phyloP scores from a whole-genome alignment of 2,329 filamentous ascomycete genomes.

The Colletotrichum higginsianum region DNA sequence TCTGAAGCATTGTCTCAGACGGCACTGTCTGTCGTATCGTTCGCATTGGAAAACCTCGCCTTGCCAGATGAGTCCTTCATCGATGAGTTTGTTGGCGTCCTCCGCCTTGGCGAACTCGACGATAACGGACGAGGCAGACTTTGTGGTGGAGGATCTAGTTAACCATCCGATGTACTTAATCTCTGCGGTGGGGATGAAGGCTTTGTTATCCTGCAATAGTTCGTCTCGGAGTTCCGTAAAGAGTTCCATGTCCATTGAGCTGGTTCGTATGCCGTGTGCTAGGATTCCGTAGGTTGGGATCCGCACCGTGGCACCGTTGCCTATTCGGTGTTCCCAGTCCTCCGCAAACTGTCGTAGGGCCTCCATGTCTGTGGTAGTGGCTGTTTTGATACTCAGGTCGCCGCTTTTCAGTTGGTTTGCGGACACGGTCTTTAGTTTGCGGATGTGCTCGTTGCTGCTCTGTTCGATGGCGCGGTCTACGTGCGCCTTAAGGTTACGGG shows the following conservation, averaged over 20 bases:
- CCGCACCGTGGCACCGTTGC: slow-evolving; percentile 3
- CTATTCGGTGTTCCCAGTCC: slow-evolving; percentile 16
- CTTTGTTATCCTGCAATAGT: slow-evolving; percentile 8
- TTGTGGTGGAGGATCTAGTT: slow-evolving; percentile 2
- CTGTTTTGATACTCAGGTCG: slow-evolving; percentile 18
- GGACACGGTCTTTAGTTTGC: slow-evolving; percentile 9
- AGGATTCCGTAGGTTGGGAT: slow-evolving; percentile 9
- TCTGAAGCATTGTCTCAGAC: slow-evolving; percentile 37
- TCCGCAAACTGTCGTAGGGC: slow-evolving; percentile 2
- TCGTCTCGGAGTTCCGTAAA: not conserved
- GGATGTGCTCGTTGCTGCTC: slow-evolving; percentile 22
- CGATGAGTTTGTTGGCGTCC: slow-evolving; percentile 17
- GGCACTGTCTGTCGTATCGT: slow-evolving; percentile 23
- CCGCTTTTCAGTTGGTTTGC: slow-evolving; percentile 15
- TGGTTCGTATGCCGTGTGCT: slow-evolving; percentile 17
- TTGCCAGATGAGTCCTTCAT: slow-evolving; percentile 22
- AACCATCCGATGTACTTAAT: slow-evolving; percentile 19
- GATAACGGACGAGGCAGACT: not conserved
- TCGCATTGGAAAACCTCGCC: slow-evolving; percentile 25
- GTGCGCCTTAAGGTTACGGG: not conserved
- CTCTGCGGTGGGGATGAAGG: slow-evolving; percentile 6
- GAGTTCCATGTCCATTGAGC: slow-evolving; percentile 11
- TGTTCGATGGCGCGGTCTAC: slow-evolving; percentile 23
- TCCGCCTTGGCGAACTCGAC: slow-evolving; percentile 20
- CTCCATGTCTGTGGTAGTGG: slow-evolving; percentile 15